Conservation (phyloP, 352 stramenopile genomes). For the Phytophthora palmivora region DNA sequence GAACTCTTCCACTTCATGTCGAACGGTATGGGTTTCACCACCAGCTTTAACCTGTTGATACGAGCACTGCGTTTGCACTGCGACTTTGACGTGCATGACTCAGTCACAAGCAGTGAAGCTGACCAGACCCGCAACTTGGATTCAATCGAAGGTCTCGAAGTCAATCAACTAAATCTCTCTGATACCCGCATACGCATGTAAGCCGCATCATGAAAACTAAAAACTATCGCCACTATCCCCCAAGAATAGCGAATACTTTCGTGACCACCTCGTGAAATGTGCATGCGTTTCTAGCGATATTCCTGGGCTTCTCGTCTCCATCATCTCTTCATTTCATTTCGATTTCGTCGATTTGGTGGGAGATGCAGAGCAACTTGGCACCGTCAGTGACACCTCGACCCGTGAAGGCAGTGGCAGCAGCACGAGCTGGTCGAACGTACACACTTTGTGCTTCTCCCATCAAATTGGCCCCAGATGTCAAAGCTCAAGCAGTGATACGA, state of each 20-base stretch:
- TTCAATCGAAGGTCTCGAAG: slow-evolving; percentile 12
- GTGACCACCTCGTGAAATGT: slow-evolving; percentile 19
- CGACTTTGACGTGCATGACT: not conserved
- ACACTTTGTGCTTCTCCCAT: slow-evolving; percentile 53
- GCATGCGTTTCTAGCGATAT: slow-evolving; percentile 21
- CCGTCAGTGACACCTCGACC: slow-evolving; percentile 71
- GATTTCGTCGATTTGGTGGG: slow-evolving; percentile 4
- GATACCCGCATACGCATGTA: slow-evolving; percentile 13
- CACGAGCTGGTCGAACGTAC: slow-evolving; percentile 58
- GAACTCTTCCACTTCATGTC: slow-evolving; percentile 76
- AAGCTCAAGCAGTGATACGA: slow-evolving; percentile 31
- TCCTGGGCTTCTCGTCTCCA: slow-evolving; percentile 20
- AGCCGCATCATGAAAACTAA: no score
- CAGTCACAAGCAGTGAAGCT: slow-evolving; percentile 2
- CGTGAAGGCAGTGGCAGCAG: slow-evolving; percentile 39
- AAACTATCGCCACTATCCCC: no score
- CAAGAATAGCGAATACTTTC: slow-evolving; percentile 16
- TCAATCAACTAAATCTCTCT: slow-evolving; percentile 8
- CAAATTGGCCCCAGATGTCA: slow-evolving; percentile 39
- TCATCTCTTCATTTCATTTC: slow-evolving; percentile 2
- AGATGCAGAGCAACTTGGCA: slow-evolving; percentile 59
- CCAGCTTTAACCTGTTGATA: slow-evolving; percentile 46
- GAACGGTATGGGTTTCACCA: slow-evolving; percentile 50
- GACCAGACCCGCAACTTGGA: slow-evolving; percentile 13
- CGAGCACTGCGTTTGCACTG: slow-evolving; percentile 1